Evolutionary conservation across 2,329 filamentous ascomycete species (phyloP), one percentile per base, ranked within the genome.

Genomic region (Gaeumannomyces tritici): DNA sequence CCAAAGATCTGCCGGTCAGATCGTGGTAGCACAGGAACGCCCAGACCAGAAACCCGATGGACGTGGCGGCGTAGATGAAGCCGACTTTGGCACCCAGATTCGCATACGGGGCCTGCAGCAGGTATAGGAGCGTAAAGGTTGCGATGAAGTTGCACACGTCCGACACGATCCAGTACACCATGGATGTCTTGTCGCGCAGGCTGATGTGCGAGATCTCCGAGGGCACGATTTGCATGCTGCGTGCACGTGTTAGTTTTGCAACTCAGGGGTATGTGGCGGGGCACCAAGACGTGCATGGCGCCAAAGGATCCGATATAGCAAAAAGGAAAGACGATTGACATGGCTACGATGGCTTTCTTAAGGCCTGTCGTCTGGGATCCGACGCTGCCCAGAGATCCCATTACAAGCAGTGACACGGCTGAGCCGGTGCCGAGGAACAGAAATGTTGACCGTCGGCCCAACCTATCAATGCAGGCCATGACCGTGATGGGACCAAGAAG

Each of bases 1-100:
- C 67, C 2, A 66, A 63, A 2, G 59, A 67, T n/a, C 68, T 62
- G 12, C 65, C 63, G 29, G 31, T 54, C 26, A 60, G 26, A 35
- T 60, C 59, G 35, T 60, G 59, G 4, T 47, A 42, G 59, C 35
- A 60, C n/a, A 60, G 51, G 66, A 70, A 77, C 0, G 76, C 74
- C 65, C 77, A 79, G 1, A 73, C 66, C 1, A 77, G 67, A 59
- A 77, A 74, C 9, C 73, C 29, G 15, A 77, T 67, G 65, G 77
- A 75, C 51, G 66, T 66, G 31, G 68, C 65, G 31, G 73, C 75
- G 57, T 73, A 77, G n/a, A 77, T 75, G 58, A 75, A 77, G 2
- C 75, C 74, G 0, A 76, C 69, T 54, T 73, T 74, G 24, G 68
- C 69, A 0, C 69, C 72, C 1, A 77, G 68, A 18, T 67, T 67